Evolutionary conservation across 495 filamentous ascomycete genomes (phyloP), one percentile per base, ranked within the genome.

Genomic region (Penicillium verhagenii): DNA sequence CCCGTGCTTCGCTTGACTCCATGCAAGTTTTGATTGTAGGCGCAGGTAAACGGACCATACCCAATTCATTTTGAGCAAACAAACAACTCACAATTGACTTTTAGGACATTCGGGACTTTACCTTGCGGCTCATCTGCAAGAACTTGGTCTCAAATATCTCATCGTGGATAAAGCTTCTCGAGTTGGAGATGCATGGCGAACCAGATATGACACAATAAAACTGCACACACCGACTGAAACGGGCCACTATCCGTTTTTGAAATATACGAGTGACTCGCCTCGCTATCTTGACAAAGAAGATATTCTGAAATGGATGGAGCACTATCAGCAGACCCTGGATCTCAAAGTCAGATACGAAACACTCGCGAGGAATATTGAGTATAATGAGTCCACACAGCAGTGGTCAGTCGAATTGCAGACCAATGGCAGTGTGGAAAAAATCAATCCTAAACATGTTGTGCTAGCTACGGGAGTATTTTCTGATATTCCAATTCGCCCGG

Each of bases 361-460:
- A 3, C 7, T 49, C 14, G 46, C 46, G 26, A 49, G 19, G 14
- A 33, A 37, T 21, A 49, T 49, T 35, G n/a, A 49, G 26, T 49
- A 49, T 9, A 33, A 37, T 49, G 46, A 49, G 2, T 37, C 28
- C 13, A 37, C 14, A 16, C 46, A 49, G 4, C 46, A 11, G 18
- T 49, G 18, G 9, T 35, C 46, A 8, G 26, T 49, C 21, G 46
- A 49, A 2, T 10, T 49, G 26, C 28, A 49, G 46, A 37, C 5
- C 31, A 28, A 49, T 11, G 28, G 18, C n/a, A 6, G 28, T 23
- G 19, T 23, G n/a, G 11, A 35, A 23, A 49, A 11, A 11, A 49
- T 49, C 46, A 33, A 49, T 14, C 46, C 46, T 13, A 49, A 37
- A 14, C 46, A 49, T 37, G 28, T 49, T n/a, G 46, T 49, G n/a